Base-by-base conservation (phyloP, 176 grass and related monocot species). In the Pontederia paniculata region DNA sequence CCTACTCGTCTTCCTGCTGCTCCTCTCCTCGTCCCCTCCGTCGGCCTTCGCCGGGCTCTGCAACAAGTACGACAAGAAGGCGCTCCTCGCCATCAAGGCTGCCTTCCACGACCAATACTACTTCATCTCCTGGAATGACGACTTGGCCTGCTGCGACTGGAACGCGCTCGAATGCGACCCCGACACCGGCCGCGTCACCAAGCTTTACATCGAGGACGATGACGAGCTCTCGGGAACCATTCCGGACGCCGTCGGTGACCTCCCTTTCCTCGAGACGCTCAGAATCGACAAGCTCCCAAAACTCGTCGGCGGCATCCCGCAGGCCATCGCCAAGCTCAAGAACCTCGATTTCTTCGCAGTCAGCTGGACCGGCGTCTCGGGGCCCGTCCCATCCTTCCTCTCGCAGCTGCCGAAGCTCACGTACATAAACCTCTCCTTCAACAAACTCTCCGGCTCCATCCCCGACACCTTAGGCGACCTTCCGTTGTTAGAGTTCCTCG, bases 371-470 rank as follows among this genome's bases (percentile, higher is more conserved):
- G 65, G 46, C n/a, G 65, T 84, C 12, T 76, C 77, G 0, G 78
- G 73, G 37, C 41, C 48, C 42, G 20, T 76, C 3, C 82, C 80
- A 12, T 23, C 55, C 31, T 83, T 50, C 48, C 74, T 77, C 63
- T 73, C 22, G 60, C 4, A 13, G 12, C 56, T 65, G 20, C 73
- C 70, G 57, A 73, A 70, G 62, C 63, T 83, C 56, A 47, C 46
- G 31, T 68, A 73, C 59, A 80, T 94, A 23, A 7, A 43, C 37
- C 73, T 93, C n/a, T 88, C 89, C 2, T 65, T 76, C 67, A 94
- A 94, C 79, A 80, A 86, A 76, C 46, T 94, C 69, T 74, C 79
- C 12, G 82, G 83, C 28, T 0, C 10, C 42, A 69, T 94, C 66
- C 88, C 88, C 0, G 1, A 60, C 16, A 74, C 64, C 8, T 77